Evolutionary conservation across 208 protist species (phyloP).

Genomic region (Tritrichomonas foetus): DNA sequence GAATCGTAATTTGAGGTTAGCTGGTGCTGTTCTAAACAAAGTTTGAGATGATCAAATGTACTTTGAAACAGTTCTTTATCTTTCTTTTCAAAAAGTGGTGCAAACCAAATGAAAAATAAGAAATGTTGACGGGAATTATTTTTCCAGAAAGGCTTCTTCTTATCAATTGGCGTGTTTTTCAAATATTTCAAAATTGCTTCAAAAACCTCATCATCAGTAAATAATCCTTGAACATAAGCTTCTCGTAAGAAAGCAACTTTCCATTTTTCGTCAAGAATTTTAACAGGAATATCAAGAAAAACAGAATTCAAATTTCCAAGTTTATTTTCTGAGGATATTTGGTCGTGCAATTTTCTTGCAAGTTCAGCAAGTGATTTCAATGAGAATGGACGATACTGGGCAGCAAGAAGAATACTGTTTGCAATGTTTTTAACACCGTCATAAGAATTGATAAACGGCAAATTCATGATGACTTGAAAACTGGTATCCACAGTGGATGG

Average conservation of each 20-base stretch:
- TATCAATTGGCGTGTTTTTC: background rate
- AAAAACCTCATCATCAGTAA: background rate
- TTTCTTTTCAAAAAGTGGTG: background rate
- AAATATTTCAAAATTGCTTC: background rate
- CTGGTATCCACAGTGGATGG: too few species aligned
- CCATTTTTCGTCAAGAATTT: background rate
- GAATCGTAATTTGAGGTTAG: background rate
- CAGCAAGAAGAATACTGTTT: too few species aligned
- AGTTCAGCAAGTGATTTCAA: too few species aligned
- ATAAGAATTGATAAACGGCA: too few species aligned
- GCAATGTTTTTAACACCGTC: too few species aligned
- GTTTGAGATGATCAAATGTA: background rate
- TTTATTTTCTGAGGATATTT: background rate
- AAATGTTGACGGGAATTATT: background rate
- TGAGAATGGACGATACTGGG: too few species aligned
- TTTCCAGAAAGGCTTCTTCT: background rate
- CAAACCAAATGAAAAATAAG: background rate
- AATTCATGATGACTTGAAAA: too few species aligned
- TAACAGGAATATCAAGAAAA: background rate
- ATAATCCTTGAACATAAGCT: background rate
- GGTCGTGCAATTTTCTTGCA: too few species aligned
- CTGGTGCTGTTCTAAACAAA: background rate
- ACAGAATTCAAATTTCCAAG: background rate
- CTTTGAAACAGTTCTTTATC: background rate
- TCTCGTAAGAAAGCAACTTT: background rate